Percentiles rank a stretch among this genome's conserved stretches.
Evolutionary conservation across 768 basidiomycete species (phyloP).

Genomic region (Lyophyllum semitale): DNA sequence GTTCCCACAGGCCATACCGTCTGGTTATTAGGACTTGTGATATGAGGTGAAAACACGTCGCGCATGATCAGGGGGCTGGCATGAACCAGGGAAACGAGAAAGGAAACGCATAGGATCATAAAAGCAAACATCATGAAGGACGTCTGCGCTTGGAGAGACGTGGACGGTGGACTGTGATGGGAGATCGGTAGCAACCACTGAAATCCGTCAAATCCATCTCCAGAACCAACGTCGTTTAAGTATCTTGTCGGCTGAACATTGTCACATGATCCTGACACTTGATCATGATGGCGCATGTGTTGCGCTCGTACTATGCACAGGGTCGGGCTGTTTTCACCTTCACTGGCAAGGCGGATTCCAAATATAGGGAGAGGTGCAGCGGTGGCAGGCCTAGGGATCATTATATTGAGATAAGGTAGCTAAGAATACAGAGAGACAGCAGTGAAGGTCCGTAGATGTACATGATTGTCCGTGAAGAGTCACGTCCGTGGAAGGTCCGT

Average conservation of each 20-base stretch:
- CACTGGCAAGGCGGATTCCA: constrained; percentile 7
- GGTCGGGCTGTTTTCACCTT: not conserved
- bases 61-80: constrained; percentile 40
- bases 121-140: constrained; percentile 29
- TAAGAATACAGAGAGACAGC: constrained; percentile 14
- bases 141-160: constrained; percentile 13
- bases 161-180: constrained; percentile 19
- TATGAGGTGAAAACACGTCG: constrained; percentile 51
- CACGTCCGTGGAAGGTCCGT: too few relatives aligned
- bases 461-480: constrained; percentile 14
- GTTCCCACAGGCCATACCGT: constrained; percentile 55
- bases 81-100: constrained; percentile 29
- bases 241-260: constrained; percentile 14
- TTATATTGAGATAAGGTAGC: constrained; percentile 14
- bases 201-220: constrained; percentile 10
- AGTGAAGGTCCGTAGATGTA: constrained; percentile 10
- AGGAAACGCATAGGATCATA: constrained; percentile 29
- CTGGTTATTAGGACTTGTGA: constrained; percentile 45
- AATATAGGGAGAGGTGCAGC: not conserved
- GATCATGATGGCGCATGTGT: constrained; percentile 13
- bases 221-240: constrained; percentile 15
- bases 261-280: constrained; percentile 24
- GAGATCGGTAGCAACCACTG: constrained; percentile 15
- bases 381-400: constrained; percentile 2
- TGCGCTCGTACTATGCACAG: too few relatives aligned